Evolutionary conservation across 371 early-diverging fungal genomes (phyloP).

Genomic region (Quaeritorhiza haematococci): DNA sequence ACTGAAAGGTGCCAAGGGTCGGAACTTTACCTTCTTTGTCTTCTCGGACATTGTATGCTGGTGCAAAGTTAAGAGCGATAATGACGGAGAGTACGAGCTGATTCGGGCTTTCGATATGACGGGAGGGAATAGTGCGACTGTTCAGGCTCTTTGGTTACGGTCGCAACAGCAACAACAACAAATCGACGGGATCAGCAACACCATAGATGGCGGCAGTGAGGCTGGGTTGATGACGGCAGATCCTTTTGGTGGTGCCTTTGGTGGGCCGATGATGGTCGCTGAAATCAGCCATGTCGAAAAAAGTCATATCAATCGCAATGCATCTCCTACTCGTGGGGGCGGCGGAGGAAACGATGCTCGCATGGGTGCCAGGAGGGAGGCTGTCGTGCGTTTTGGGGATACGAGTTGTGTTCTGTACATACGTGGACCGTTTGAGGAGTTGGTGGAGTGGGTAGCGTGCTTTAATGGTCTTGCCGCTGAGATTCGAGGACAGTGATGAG

Average conservation of each 20-base stretch:
- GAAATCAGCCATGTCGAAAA: not conserved
- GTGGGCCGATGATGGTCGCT: not conserved
- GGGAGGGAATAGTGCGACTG: constrained; percentile 4
- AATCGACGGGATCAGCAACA: not conserved
- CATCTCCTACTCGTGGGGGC: not conserved
- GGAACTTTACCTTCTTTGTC: constrained; percentile 27
- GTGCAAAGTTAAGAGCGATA: constrained; percentile 16
- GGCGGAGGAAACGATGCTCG: not conserved
- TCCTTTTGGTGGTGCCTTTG: not conserved
- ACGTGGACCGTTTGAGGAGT: constrained; percentile 18
- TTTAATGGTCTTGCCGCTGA: no score
- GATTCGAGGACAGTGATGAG: no score
- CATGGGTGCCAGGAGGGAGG: constrained; percentile 16
- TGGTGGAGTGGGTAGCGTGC: constrained; percentile 7
- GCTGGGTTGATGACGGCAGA: not conserved
- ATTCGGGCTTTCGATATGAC: constrained; percentile 19
- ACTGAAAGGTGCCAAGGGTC: constrained; percentile 24
- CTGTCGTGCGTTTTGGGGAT: constrained; percentile 27
- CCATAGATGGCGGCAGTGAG: not conserved
- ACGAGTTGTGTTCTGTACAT: constrained; percentile 28
- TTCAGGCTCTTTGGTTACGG: constrained; percentile 15
- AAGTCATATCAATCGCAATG: constrained; percentile 3
- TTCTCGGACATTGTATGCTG: constrained; percentile 40
- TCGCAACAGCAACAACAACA: not conserved
- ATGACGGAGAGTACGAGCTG: constrained; percentile 17